These are phyloP conservation scores for Paecilomyces fulvus DNA, from an alignment of 2,329 filamentous ascomycete genomes.

Conservation along the genomic window DNA sequence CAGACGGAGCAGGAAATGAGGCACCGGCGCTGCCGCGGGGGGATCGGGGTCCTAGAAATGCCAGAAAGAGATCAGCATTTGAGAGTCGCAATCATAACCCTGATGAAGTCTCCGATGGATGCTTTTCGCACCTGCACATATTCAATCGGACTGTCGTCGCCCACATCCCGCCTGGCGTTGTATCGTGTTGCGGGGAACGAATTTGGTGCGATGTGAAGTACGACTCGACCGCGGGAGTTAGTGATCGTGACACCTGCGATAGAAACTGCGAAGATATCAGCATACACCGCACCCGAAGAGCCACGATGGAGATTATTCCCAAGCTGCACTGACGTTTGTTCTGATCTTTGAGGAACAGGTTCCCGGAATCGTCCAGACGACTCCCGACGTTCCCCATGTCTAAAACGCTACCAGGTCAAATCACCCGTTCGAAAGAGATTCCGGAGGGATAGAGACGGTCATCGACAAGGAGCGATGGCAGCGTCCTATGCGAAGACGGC, in stretches of 20 bases:
- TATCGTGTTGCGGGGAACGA: conserved; percentile 76
- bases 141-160: conserved; percentile 71
- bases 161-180: conserved; percentile 59
- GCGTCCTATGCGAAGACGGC: conserved; percentile 10
- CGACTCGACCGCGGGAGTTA: conserved; percentile 66
- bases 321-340: conserved; percentile 63
- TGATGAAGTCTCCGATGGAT: background rate
- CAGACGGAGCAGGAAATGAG: conserved; percentile 77
- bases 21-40: conserved; percentile 36
- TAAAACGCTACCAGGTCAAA: conserved; percentile 20
- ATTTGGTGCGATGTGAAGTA: conserved; percentile 75
- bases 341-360: conserved; percentile 83
- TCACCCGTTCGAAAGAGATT: conserved; percentile 19
- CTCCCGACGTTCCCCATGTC: conserved; percentile 90
- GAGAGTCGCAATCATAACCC: background rate
- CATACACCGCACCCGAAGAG: background rate
- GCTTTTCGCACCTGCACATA: conserved; percentile 70
- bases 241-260: conserved; percentile 76
- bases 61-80: conserved; percentile 1
- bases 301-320: background rate
- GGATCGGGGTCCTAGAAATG: conserved; percentile 65
- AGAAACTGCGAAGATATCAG: conserved; percentile 53
- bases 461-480: conserved; percentile 23
- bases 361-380: conserved; percentile 69
- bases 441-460: conserved; percentile 20